phyloP scores from a whole-genome alignment of 805 yeast genomes.

The Torulaspora franciscae region DNA sequence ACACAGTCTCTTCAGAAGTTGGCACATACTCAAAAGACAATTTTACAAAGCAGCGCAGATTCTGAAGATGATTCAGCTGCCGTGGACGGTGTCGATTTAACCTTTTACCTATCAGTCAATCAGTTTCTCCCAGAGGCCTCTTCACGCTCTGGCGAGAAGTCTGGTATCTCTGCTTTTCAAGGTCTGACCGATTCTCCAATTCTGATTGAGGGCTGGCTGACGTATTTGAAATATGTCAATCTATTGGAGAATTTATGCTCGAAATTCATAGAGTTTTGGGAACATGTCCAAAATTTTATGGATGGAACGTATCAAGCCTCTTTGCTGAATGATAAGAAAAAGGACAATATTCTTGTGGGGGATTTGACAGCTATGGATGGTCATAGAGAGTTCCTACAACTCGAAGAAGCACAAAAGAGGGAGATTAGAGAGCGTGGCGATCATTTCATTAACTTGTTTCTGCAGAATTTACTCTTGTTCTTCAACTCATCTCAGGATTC shows the following conservation, averaged over 20 bases:
- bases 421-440: conserved; percentile 40
- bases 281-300: conserved; percentile 49
- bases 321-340: conserved; percentile 41
- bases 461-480: conserved; percentile 29
- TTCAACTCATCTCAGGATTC: conserved; percentile 36
- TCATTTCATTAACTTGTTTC: conserved; percentile 37
- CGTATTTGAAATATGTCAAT: conserved; percentile 40
- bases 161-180: conserved; percentile 15
- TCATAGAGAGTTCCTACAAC: conserved; percentile 37
- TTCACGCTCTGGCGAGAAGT: conserved; percentile 6
- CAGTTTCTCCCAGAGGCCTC: conserved; percentile 23
- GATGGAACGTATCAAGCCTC: conserved; percentile 43
- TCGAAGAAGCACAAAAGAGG: conserved; percentile 43
- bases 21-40: conserved; percentile 38
- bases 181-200: conserved; percentile 49
- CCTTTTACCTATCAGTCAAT: conserved; percentile 32
- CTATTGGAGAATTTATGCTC: conserved; percentile 39
- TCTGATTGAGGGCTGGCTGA: conserved; percentile 57
- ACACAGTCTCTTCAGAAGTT: conserved; percentile 41
- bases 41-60: conserved; percentile 30
- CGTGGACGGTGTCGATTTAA: conserved; percentile 32
- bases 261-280: conserved; percentile 49
- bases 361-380: conserved; percentile 30
- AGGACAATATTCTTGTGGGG: conserved; percentile 32
- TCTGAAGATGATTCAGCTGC: conserved; percentile 14